These are phyloP conservation scores for Aspergillus pseudotamarii DNA, from an alignment of 2,329 filamentous ascomycete species.

Conservation along the genomic window DNA sequence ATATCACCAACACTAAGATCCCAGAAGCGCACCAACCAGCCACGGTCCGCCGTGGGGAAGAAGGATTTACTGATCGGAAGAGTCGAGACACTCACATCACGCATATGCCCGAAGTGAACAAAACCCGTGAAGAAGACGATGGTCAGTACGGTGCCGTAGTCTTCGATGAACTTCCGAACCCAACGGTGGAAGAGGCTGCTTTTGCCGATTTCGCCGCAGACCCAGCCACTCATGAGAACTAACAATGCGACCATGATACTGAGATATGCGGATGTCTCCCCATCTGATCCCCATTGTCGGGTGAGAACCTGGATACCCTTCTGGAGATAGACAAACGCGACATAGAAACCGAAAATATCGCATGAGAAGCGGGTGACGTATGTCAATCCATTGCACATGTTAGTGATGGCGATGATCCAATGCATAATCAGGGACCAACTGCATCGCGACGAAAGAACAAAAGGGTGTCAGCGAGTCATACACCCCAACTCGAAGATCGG, in stretches of 20 bases:
- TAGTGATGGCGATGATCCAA: constrained; percentile 79
- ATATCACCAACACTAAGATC: constrained; percentile 71
- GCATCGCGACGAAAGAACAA: background rate
- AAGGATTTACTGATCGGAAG: constrained; percentile 79
- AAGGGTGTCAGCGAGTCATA: background rate
- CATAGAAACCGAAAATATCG: constrained; percentile 93
- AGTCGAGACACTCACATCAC: constrained; percentile 66
- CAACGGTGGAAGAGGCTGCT: constrained; percentile 74
- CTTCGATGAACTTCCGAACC: constrained; percentile 80
- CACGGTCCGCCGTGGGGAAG: constrained; percentile 71
- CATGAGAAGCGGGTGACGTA: constrained; percentile 91
- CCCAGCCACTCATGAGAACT: constrained; percentile 75
- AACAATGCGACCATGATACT: constrained; percentile 76
- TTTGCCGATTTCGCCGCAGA: constrained; percentile 70
- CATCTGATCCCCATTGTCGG: constrained; percentile 65
- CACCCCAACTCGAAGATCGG: background rate
- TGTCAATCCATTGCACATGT: constrained; percentile 83
- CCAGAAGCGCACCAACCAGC: constrained; percentile 84
- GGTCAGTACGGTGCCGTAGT: constrained; percentile 83
- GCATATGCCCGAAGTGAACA: constrained; percentile 82
- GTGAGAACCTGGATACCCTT: constrained; percentile 87
- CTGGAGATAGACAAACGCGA: constrained; percentile 87
- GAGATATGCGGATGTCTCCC: constrained; percentile 70
- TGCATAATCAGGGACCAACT: constrained; percentile 85
- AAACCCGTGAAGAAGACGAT: constrained; percentile 90